Base-by-base conservation (phyloP, 2,329 filamentous ascomycete genomes). In the Pyrenochaeta sp. region DNA sequence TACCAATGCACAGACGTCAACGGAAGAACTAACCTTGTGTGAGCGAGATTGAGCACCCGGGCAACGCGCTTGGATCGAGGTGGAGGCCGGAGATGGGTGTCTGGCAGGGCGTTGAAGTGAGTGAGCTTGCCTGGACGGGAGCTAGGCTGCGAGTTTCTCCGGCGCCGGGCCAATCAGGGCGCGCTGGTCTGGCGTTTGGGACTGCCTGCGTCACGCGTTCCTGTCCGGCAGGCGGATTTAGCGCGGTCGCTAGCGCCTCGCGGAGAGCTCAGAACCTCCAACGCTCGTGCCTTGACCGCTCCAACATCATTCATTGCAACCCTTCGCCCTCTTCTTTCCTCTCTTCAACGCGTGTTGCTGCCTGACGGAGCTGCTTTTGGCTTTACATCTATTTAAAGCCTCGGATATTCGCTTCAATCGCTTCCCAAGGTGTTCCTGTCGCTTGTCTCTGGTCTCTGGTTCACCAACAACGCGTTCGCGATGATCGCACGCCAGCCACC, bases 401-500 rank as follows among this genome's bases (percentile, higher is more conserved):
- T 14, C 7, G 4, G 10, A 19, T 32, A 21, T 32, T 20, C 28
- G 46, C 18, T 20, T 31, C 48, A 39, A 56, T 58, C 46, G 39
- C 46, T 35, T 10, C 27, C 28, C 28, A 37, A 35, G 37, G 30
- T 35, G 27, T 38, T 36, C 35, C 28, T 32, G 29, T n/a, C n/a
- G n/a, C n/a, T n/a, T n/a, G 19, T 44, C 48, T 47, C 43, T 23
- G 52, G 46, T 58, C 41, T 41, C 42, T 50, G 41, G 49, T 55
- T 53, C 53, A 49, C 44, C 34, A 31, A 46, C 41, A 52, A 67
- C 67, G 67, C 65, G 67, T 63, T 49, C 57, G 65, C 63, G 60
- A 70, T 68, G 64, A 62, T 56, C 54, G 51, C 51, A 58, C 54
- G 60, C 65, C 67, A 69, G 58, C 67, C 65, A 67, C 63, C 59